Conservation (phyloP, 1,284 basidiomycete species). For the Rhizoctonia solani region DNA sequence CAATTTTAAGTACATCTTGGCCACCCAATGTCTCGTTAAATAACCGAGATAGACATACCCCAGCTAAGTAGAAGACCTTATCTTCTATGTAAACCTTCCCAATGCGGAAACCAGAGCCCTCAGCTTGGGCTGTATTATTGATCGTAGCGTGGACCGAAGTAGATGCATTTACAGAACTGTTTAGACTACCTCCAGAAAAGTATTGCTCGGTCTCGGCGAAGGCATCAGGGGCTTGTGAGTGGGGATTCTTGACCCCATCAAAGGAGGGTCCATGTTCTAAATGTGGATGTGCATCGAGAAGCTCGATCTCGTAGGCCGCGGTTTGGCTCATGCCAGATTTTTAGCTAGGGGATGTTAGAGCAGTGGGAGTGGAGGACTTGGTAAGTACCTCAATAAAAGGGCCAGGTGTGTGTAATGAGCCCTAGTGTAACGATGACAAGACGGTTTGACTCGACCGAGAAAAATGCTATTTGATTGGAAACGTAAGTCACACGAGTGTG, state of each 20-base stretch:
- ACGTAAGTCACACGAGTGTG: neutral
- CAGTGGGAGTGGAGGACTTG: too few relatives aligned
- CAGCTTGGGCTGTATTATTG: neutral
- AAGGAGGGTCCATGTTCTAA: neutral
- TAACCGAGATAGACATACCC: neutral
- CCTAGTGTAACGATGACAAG: too few relatives aligned
- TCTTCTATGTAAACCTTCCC: conserved; percentile 10
- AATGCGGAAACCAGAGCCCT: neutral
- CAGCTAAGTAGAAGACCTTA: conserved; percentile 4
- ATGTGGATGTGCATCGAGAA: conserved; percentile 12
- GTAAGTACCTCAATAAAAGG: too few relatives aligned
- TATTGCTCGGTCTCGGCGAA: neutral
- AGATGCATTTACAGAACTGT: neutral
- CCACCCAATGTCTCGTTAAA: neutral
- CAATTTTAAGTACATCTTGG: neutral
- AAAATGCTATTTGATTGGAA: too few relatives aligned
- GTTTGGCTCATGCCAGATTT: conserved; percentile 11
- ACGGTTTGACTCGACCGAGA: too few relatives aligned
- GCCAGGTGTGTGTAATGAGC: too few relatives aligned
- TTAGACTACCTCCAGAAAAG: neutral
- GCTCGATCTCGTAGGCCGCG: conserved; percentile 2
- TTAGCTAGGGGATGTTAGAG: neutral
- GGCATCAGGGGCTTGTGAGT: neutral
- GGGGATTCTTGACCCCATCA: neutral
- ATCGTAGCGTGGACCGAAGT: neutral